phyloP scores from a whole-genome alignment of 2,329 filamentous ascomycete species.

The Phyllosticta capitalensis region DNA sequence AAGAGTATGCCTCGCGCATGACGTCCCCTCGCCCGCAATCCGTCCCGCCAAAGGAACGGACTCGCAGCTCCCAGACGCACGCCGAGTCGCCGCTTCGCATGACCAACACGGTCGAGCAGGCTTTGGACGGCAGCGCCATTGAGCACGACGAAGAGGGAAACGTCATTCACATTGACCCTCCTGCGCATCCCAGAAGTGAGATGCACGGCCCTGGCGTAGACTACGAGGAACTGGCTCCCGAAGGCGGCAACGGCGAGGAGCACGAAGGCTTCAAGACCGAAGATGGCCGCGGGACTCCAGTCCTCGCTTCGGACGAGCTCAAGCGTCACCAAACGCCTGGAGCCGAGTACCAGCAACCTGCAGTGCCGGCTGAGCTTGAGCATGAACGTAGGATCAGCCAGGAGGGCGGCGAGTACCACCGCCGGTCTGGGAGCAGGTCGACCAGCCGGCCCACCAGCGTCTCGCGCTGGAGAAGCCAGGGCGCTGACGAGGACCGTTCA shows the following conservation, averaged over 20 bases:
- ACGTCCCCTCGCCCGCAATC: constrained; percentile 54
- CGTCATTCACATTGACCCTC: constrained; percentile 71
- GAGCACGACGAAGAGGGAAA: constrained; percentile 41
- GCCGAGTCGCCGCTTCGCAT: constrained; percentile 41
- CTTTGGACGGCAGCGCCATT: constrained; percentile 17
- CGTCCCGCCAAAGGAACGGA: constrained; percentile 34
- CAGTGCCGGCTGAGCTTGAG: constrained; percentile 58
- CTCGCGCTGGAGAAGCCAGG: constrained; percentile 45
- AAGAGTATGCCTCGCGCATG: constrained; percentile 72
- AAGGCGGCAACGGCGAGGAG: constrained; percentile 35
- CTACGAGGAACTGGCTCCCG: constrained; percentile 41
- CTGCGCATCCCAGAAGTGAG: constrained; percentile 37
- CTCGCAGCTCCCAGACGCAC: constrained; percentile 36
- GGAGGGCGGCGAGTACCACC: constrained; percentile 38
- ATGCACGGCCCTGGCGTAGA: constrained; percentile 39
- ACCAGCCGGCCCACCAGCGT: constrained; percentile 27
- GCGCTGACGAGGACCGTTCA: constrained; percentile 39
- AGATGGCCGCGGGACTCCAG: constrained; percentile 61
- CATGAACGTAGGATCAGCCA: constrained; percentile 44
- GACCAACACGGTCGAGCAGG: constrained; percentile 14
- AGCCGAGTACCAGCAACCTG: constrained; percentile 63
- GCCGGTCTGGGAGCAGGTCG: constrained; percentile 36
- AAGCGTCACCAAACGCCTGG: constrained; percentile 53
- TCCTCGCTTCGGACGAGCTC: constrained; percentile 82
- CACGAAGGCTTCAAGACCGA: constrained; percentile 47